phyloP scores from a whole-genome alignment of 2,329 filamentous ascomycete genomes.

The Verticillium zaregamsianum region DNA sequence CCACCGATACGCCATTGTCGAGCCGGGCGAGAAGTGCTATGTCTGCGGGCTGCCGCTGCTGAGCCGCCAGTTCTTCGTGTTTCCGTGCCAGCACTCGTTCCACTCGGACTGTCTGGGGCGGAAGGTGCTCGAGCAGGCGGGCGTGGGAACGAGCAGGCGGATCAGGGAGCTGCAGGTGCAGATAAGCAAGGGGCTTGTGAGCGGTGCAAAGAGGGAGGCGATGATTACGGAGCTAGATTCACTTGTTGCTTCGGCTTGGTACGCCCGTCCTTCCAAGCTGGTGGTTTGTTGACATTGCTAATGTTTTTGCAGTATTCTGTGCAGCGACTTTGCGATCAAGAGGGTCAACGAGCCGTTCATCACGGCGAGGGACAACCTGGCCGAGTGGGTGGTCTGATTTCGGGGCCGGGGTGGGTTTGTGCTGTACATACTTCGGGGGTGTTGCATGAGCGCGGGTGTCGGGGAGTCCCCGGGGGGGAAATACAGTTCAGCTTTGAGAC shows the following conservation, averaged over 20 bases:
- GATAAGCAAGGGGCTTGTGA: constrained; percentile 71
- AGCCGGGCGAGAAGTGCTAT: constrained; percentile 92
- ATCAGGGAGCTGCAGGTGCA: constrained; percentile 84
- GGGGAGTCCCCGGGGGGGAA: neutral
- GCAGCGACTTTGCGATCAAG: constrained; percentile 92
- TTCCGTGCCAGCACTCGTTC: constrained; percentile 96
- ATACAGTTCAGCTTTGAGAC: neutral
- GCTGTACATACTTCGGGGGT: neutral
- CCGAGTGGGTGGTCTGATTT: constrained; percentile 70
- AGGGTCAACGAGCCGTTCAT: constrained; percentile 93
- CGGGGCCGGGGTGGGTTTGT: neutral
- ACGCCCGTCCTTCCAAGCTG: constrained; percentile 23
- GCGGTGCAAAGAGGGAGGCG: constrained; percentile 69
- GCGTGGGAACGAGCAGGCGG: constrained; percentile 68
- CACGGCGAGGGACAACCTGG: constrained; percentile 62
- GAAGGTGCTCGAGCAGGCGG: constrained; percentile 78
- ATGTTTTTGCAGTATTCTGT: constrained; percentile 66
- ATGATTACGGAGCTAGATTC: constrained; percentile 86
- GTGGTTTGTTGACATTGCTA: constrained; percentile 9
- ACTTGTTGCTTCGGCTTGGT: constrained; percentile 89
- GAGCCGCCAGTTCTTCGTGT: constrained; percentile 93
- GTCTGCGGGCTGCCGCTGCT: constrained; percentile 81
- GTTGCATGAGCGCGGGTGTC: neutral
- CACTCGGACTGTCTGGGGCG: constrained; percentile 91
- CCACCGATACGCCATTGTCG: constrained; percentile 89